Evolutionary conservation across 371 early-diverging fungal genomes (phyloP).

Genomic region (Gilbertella persicaria): DNA sequence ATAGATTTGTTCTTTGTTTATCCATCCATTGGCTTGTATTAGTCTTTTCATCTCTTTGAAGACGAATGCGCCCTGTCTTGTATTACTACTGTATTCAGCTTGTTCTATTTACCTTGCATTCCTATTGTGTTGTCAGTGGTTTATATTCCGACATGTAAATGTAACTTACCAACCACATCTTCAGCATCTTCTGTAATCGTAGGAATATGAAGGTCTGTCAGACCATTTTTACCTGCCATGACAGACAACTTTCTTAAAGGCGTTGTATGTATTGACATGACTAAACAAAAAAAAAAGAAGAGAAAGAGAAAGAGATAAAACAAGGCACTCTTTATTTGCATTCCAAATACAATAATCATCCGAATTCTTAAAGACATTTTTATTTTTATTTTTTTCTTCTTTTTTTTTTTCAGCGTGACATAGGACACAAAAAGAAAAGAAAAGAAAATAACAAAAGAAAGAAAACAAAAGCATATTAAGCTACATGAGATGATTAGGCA

Average conservation of each 20-base stretch:
- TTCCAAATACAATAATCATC: background rate
- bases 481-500: background rate
- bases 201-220: constrained; percentile 42
- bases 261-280: constrained; percentile 33
- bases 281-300: background rate
- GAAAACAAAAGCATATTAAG: constrained; percentile 1
- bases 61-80: constrained; percentile 60
- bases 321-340: background rate
- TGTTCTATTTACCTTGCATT: constrained; percentile 23
- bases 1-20: constrained; percentile 85
- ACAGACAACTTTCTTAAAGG: constrained; percentile 49
- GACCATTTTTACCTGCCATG: constrained; percentile 45
- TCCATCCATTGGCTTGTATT: constrained; percentile 91
- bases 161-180: constrained; percentile 42
- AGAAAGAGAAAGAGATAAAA: background rate
- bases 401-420: constrained; percentile 4
- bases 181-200: constrained; percentile 45
- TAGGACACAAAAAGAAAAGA: background rate
- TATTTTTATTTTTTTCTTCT: background rate
- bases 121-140: constrained; percentile 2
- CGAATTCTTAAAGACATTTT: background rate
- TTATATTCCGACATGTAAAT: background rate
- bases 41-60: constrained; percentile 56
- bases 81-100: no score
- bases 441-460: constrained; percentile 2